These are phyloP conservation scores for Psilocybe azurescens DNA, from an alignment of 768 basidiomycete species.

Conservation along the genomic window DNA sequence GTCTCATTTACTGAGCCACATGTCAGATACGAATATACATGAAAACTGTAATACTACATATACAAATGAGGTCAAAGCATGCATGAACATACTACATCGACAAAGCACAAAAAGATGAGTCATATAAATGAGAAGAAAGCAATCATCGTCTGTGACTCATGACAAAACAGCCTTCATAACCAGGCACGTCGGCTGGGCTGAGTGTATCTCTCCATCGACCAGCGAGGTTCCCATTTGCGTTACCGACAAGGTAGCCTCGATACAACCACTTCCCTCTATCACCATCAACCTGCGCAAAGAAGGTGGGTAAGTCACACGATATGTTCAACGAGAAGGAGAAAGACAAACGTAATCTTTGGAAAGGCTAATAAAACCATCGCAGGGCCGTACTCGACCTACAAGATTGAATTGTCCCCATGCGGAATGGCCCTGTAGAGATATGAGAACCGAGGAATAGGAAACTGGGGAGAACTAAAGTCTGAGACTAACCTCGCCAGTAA, in stretches of 20 bases:
- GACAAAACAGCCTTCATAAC: constrained; percentile 88
- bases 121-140: neutral
- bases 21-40: constrained; percentile 1
- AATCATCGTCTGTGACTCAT: constrained; percentile 67
- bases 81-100: neutral
- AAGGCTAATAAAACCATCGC: constrained; percentile 81
- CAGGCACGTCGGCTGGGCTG: constrained; percentile 61
- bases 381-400: constrained; percentile 78
- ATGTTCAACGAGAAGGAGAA: neutral
- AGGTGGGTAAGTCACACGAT: neutral
- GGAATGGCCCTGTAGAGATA: constrained; percentile 73
- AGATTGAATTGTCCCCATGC: constrained; percentile 90
- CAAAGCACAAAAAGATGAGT: neutral
- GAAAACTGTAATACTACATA: constrained; percentile 3
- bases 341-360: constrained; percentile 82
- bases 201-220: constrained; percentile 90
- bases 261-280: constrained; percentile 88
- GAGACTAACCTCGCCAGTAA: constrained; percentile 70
- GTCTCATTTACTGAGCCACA: neutral
- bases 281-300: constrained; percentile 57
- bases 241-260: constrained; percentile 80
- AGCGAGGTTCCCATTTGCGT: constrained; percentile 69
- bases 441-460: neutral
- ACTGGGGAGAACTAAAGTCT: neutral
- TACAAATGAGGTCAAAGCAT: neutral